Percentiles rank a stretch among this genome's conserved stretches.
Conservation (phyloP, 805 yeast species). For the Zygosaccharomyces kombuchaensis region DNA sequence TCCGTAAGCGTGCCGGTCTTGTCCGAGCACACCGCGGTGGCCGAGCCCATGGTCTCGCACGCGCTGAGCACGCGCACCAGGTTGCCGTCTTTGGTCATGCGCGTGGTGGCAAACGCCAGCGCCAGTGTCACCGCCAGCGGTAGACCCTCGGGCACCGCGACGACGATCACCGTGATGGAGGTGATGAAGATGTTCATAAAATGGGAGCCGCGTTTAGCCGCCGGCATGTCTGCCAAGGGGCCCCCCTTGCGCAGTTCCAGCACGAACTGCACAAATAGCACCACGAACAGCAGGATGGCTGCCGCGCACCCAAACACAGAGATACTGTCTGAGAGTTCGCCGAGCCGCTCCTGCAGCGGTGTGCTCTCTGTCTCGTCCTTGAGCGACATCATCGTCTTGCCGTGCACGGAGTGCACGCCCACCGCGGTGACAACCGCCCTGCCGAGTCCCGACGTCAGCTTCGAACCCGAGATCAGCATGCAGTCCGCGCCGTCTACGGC, state of each 20-base stretch:
- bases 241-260: slow-evolving; percentile 42
- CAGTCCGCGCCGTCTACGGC: slow-evolving; percentile 74
- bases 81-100: slow-evolving; percentile 96
- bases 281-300: slow-evolving; percentile 74
- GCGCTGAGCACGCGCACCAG: slow-evolving; percentile 89
- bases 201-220: slow-evolving; percentile 77
- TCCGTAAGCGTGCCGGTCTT: slow-evolving; percentile 97
- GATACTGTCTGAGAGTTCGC: slow-evolving; percentile 83
- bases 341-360: slow-evolving; percentile 80
- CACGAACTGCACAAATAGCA: slow-evolving; percentile 71
- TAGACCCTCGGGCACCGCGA: slow-evolving; percentile 98
- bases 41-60: slow-evolving; percentile 99
- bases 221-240: slow-evolving; percentile 39
- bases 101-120: slow-evolving; percentile 93
- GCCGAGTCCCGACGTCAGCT: slow-evolving; percentile 80
- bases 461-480: slow-evolving; percentile 87
- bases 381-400: slow-evolving; percentile 82
- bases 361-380: slow-evolving; percentile 76
- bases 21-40: slow-evolving; percentile 94
- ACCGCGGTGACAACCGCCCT: slow-evolving; percentile 83
- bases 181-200: slow-evolving; percentile 85
- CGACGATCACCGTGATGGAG: slow-evolving; percentile 88
- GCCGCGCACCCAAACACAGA: slow-evolving; percentile 91
- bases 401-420: slow-evolving; percentile 85
- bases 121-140: slow-evolving; percentile 97